Evolutionary conservation across 2,329 filamentous ascomycete species (phyloP).

Genomic region (Ceratocystis cacaofunesta): DNA sequence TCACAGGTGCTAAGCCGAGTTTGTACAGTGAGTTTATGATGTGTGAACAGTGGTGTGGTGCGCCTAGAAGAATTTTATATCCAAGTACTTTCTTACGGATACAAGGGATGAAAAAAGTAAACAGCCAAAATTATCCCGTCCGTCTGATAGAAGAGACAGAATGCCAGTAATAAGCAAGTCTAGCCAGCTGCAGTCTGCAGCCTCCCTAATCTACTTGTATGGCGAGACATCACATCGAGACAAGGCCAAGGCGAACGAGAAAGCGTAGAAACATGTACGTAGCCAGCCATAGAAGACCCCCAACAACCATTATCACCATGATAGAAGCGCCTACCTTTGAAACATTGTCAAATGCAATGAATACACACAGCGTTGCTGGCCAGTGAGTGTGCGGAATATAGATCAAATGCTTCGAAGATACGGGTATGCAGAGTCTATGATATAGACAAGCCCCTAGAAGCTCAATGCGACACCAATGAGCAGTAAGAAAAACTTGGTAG

Average conservation of each 20-base stretch:
- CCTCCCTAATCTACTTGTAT: background rate
- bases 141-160: background rate
- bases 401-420: background rate
- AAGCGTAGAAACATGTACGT: background rate
- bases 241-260: background rate
- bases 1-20: no score
- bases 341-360: background rate
- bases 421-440: background rate
- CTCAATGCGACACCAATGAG: background rate
- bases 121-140: background rate
- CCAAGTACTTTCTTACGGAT: background rate
- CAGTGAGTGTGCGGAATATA: background rate
- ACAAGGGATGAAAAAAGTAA: conserved; percentile 4
- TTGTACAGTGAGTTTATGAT: no score
- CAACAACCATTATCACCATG: background rate
- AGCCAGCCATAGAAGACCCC: background rate
- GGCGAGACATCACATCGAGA: background rate
- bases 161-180: background rate
- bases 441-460: background rate
- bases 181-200: background rate
- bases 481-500: background rate
- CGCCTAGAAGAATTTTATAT: background rate
- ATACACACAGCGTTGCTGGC: background rate
- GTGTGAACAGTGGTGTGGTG: background rate
- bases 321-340: background rate